Conservation (phyloP, 2,329 filamentous ascomycete species). For the Aspergillus pseudotamarii region DNA sequence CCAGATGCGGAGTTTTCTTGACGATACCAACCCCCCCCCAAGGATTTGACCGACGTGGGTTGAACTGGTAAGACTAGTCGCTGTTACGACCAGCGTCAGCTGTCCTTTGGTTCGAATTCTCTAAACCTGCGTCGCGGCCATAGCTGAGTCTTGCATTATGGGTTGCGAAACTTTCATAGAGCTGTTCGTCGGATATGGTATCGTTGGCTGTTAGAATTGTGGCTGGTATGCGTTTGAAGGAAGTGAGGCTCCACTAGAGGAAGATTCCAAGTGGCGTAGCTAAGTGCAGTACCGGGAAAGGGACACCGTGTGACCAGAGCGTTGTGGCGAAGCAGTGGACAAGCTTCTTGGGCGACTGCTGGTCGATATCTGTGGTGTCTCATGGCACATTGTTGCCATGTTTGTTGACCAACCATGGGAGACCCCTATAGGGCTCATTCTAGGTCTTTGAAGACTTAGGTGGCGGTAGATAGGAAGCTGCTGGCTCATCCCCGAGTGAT, state of each 20-base stretch:
- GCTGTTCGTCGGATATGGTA: background rate
- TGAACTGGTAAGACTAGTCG: background rate
- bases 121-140: background rate
- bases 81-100: background rate
- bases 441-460: conserved; percentile 22
- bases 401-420: conserved; percentile 13
- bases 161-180: background rate
- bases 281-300: conserved; percentile 19
- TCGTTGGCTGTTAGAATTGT: background rate
- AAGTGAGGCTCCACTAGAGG: background rate
- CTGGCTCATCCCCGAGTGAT: conserved; percentile 4
- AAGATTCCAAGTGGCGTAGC: conserved; percentile 14
- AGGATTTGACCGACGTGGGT: background rate
- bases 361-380: conserved; percentile 5
- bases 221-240: background rate
- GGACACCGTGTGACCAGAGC: conserved; percentile 1
- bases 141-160: background rate
- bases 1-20: background rate
- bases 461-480: conserved; percentile 20
- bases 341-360: conserved; percentile 15
- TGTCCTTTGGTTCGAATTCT: background rate
- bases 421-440: conserved; percentile 17
- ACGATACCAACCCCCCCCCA: background rate
- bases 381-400: conserved; percentile 20
- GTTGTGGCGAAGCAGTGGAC: conserved; percentile 11